phyloP scores from a whole-genome alignment of 495 filamentous ascomycete genomes.

The Penicillium maclennaniae region DNA sequence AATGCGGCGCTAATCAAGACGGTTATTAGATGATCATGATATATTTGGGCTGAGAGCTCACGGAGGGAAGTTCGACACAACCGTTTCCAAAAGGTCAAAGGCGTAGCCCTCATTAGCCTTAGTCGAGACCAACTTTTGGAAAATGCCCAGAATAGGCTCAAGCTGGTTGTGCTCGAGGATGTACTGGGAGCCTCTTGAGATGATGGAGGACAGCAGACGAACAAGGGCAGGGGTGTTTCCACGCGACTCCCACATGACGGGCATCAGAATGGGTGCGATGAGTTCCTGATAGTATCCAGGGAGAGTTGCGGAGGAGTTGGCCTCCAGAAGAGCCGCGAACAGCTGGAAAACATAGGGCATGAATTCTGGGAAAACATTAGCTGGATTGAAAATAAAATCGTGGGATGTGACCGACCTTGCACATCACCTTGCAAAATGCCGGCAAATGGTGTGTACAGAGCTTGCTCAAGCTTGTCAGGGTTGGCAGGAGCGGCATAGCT shows the following conservation, averaged over 20 bases:
- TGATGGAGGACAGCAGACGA: slow-evolving; percentile 76
- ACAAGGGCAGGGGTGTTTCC: slow-evolving; percentile 92
- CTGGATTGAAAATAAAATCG: slow-evolving; percentile 7
- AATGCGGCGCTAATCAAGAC: slow-evolving; percentile 50
- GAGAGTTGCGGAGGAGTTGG: slow-evolving; percentile 67
- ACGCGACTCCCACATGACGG: slow-evolving; percentile 77
- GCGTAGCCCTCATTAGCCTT: slow-evolving; percentile 75
- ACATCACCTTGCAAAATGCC: slow-evolving; percentile 74
- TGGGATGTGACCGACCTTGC: slow-evolving; percentile 50
- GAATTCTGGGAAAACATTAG: slow-evolving; percentile 61
- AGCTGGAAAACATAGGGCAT: slow-evolving; percentile 96
- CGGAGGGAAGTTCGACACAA: slow-evolving; percentile 66
- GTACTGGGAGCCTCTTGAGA: slow-evolving; percentile 65
- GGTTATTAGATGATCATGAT: not conserved
- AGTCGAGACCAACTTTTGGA: slow-evolving; percentile 75
- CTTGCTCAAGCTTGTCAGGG: slow-evolving; percentile 68
- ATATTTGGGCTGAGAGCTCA: slow-evolving; percentile 36
- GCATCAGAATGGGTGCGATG: slow-evolving; percentile 68
- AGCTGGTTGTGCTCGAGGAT: slow-evolving; percentile 75
- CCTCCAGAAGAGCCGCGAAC: slow-evolving; percentile 81
- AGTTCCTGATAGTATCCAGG: slow-evolving; percentile 74
- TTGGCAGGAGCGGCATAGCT: slow-evolving; percentile 67
- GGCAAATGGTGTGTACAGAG: slow-evolving; percentile 74
- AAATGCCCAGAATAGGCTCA: slow-evolving; percentile 80
- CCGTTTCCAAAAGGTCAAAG: slow-evolving; percentile 83